Percentiles rank a stretch among this genome's conserved stretches.
phyloP scores from a whole-genome alignment of 805 yeast species.

The Wickerhamomyces subpelliculosus region DNA sequence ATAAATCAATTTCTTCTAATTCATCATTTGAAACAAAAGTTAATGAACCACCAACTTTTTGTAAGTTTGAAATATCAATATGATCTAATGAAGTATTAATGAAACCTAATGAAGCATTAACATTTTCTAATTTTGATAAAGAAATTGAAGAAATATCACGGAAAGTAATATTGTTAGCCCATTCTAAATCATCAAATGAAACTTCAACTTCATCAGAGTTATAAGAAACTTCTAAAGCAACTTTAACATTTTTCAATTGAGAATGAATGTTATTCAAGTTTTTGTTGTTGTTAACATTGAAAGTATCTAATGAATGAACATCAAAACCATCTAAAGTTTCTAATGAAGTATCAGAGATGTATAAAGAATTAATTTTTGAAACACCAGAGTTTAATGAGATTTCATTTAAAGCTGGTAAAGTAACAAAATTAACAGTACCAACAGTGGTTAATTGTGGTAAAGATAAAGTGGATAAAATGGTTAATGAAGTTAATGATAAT shows the following conservation, averaged over 20 bases:
- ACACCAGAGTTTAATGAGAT: conserved; percentile 68
- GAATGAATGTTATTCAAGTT: conserved; percentile 68
- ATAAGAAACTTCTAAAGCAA: conserved; percentile 70
- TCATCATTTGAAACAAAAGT: conserved; percentile 68
- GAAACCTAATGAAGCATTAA: conserved; percentile 81
- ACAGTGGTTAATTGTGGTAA: conserved; percentile 77
- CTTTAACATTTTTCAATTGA: conserved; percentile 66
- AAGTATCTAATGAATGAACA: conserved; percentile 38
- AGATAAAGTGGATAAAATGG: conserved; percentile 58
- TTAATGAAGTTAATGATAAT: conserved; percentile 55
- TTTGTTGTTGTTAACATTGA: conserved; percentile 88
- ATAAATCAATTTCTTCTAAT: conserved; percentile 61
- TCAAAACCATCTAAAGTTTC: conserved; percentile 61
- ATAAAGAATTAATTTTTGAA: conserved; percentile 62
- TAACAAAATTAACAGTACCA: conserved; percentile 71
- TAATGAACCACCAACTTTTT: conserved; percentile 72
- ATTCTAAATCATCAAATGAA: conserved; percentile 56
- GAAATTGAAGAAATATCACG: conserved; percentile 72
- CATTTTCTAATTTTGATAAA: conserved; percentile 56
- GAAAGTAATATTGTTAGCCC: conserved; percentile 88
- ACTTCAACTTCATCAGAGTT: conserved; percentile 76
- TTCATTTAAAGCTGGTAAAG: conserved; percentile 75
- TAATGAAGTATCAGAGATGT: conserved; percentile 69
- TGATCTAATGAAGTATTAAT: conserved; percentile 59
- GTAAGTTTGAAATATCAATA: conserved; percentile 48